Evolutionary conservation across 805 yeast species (phyloP).

Genomic region (Phaffomyces antillensis): DNA sequence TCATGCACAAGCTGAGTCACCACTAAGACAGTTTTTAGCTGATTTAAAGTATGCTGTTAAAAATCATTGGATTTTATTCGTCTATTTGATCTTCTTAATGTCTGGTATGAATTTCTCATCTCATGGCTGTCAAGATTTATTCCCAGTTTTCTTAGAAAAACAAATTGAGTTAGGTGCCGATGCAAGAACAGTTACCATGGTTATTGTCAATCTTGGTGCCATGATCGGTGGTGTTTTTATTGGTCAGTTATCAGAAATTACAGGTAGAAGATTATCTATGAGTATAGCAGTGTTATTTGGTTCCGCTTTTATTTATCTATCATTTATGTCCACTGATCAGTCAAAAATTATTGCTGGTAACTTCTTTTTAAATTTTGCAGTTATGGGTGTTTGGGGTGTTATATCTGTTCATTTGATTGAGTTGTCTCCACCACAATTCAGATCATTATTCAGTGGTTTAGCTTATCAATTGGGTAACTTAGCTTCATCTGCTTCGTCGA

Average conservation of each 20-base stretch:
- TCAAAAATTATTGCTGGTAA: constrained; percentile 50
- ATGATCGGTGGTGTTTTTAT: constrained; percentile 53
- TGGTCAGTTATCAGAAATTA: constrained; percentile 49
- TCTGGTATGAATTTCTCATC: constrained; percentile 66
- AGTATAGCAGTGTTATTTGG: constrained; percentile 44
- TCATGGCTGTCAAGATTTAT: constrained; percentile 71
- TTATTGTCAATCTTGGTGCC: constrained; percentile 62
- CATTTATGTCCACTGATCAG: constrained; percentile 32
- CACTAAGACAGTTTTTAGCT: constrained; percentile 15
- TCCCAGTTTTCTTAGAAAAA: constrained; percentile 52
- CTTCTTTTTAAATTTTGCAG: constrained; percentile 58
- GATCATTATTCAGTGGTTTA: constrained; percentile 55
- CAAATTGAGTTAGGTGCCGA: constrained; percentile 43
- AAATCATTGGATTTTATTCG: constrained; percentile 53
- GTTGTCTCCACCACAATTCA: constrained; percentile 55
- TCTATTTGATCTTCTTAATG: constrained; percentile 54
- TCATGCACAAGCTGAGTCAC: constrained; percentile 14
- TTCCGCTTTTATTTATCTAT: constrained; percentile 58
- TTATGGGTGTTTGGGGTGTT: constrained; percentile 73
- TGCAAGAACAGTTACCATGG: constrained; percentile 50
- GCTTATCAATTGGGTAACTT: constrained; percentile 34
- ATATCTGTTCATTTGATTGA: constrained; percentile 61
- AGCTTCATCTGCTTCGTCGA: constrained; percentile 45
- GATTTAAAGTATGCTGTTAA: constrained; percentile 32
- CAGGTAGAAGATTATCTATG: constrained; percentile 57